Base-by-base conservation (phyloP, 1,284 basidiomycete species). In the Tilletia setariae region DNA sequence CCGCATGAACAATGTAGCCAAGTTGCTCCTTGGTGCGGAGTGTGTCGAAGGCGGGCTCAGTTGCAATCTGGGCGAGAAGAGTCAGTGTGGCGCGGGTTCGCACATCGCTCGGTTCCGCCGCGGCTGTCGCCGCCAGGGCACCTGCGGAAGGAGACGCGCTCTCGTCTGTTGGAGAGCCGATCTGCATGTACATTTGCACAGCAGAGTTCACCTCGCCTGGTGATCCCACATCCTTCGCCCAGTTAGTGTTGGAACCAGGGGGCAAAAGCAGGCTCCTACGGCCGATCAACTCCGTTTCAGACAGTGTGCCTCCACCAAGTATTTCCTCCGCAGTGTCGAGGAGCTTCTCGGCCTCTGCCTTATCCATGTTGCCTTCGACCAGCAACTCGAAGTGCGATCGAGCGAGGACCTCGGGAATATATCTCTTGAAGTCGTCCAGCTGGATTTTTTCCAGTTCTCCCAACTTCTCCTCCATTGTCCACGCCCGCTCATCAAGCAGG, bases 21-120 rank as follows among this genome's bases (percentile, higher is more conserved):
- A 99, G 87, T 83, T 98, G 96, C 82, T 98, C 93, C 82, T 94
- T 90, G 1, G 95, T 98, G n/a, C 96, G 89, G 49, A 99, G 87
- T 44, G 90, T 86, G 79, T 96, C 90, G 84, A 98, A 99, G n/a
- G 90, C 88, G 0, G 95, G 94, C 79, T 98, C 96, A 35, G 74
- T 67, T 21, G 78, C 79, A 16, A 82, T 82, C 73, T 82, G 81
- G 2, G 76, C 70, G 35, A 82, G 71, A 13, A 82, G 70, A 13
- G 74, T 71, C 19, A 82, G 74, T n/a, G 69, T 69, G 2, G 81
- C 74, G 2, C 81, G 76, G 30, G 71, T 47, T 19, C 53, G 21
- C 13, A 80, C 70, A 59, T 82, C 74, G 35, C 63, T 70, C 3
- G 78, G 80, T 56, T 73, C 74, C n/a, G 56, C 56, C 13, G 56